A percentile compares a stretch with the other conserved stretches of the same genome.
Evolutionary conservation across 2,329 filamentous ascomycete genomes (phyloP).

Genomic region (Botrytis squamosa): DNA sequence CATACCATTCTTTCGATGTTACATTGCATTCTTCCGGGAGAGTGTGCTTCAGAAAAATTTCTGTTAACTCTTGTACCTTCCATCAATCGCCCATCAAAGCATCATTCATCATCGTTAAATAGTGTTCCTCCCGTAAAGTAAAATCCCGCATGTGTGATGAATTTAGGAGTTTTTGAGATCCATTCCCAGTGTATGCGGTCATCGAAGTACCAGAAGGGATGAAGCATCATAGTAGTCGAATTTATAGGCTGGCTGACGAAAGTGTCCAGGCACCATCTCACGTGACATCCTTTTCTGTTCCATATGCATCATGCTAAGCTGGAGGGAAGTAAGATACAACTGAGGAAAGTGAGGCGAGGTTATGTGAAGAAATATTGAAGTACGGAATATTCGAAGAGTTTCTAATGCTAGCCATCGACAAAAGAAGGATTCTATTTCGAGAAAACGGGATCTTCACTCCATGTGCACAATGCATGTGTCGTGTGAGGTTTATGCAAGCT

Average conservation of each 20-base stretch:
- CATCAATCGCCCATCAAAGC: background rate
- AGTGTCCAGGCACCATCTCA: background rate
- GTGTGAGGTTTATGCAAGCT: background rate
- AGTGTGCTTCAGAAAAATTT: background rate
- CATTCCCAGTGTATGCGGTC: background rate
- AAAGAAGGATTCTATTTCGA: background rate
- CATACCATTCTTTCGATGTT: background rate
- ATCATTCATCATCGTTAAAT: background rate
- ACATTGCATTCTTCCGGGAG: background rate
- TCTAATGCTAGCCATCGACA: background rate
- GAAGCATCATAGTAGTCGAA: background rate
- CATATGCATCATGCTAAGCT: background rate
- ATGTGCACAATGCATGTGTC: background rate
- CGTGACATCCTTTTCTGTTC: background rate
- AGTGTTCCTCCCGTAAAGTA: background rate
- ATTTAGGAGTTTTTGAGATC: background rate
- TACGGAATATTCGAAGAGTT: background rate
- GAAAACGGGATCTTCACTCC: background rate
- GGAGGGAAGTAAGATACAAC: background rate
- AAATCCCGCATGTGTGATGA: background rate
- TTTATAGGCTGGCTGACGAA: background rate
- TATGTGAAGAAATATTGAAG: background rate
- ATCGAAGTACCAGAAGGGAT: background rate
- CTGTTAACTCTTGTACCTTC: background rate
- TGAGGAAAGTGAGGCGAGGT: background rate